Evolutionary conservation across 2,329 filamentous ascomycete genomes (phyloP), one percentile per base, ranked within the genome.

Genomic region (Epicoccum nigrum): DNA sequence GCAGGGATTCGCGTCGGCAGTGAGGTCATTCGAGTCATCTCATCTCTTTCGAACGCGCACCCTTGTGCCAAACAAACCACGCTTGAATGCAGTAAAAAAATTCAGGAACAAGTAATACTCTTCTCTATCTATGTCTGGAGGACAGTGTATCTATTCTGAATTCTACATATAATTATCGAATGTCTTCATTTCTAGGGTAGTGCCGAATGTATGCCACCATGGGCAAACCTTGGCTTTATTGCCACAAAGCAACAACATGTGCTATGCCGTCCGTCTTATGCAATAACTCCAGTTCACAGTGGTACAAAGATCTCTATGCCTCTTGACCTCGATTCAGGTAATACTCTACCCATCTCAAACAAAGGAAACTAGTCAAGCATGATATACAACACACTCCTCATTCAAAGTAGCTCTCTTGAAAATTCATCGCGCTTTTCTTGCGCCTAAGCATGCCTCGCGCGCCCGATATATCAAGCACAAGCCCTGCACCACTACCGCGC

Each of bases 371-470:
- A 8, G 28, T 1, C 19, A 35, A 21, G 20, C 8, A 34, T 30
- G n/a, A 16, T 8, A 19, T 11, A 8, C 9, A n/a, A 13, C 3
- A 15, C 19, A 7, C 15, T 32, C 16, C 6, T 41, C 23, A 45
- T 20, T 35, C 30, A 5, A 52, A 47, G 19, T 39, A 43, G n/a
- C 43, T 33, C 27, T 44, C 32, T 13, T 47, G 49, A 8, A 52
- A 52, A 15, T 21, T 43, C 11, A 47, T 38, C n/a, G 33, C 43
- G 28, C 49, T 52, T 27, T 34, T 47, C 27, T 52, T 52, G 13
- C 69, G 55, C 44, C 67, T 41, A 19, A 70, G 43, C 66, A 72
- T 70, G 2, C 64, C 69, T 34, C 68, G 59, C 0, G 69, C 68
- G 6, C 68, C 68, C 0, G 69, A 72, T 4, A 65, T 62, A 34